These are phyloP conservation scores for Spergularia bocconei DNA, from an alignment of 148 eudicot species.

Conservation along the genomic window DNA sequence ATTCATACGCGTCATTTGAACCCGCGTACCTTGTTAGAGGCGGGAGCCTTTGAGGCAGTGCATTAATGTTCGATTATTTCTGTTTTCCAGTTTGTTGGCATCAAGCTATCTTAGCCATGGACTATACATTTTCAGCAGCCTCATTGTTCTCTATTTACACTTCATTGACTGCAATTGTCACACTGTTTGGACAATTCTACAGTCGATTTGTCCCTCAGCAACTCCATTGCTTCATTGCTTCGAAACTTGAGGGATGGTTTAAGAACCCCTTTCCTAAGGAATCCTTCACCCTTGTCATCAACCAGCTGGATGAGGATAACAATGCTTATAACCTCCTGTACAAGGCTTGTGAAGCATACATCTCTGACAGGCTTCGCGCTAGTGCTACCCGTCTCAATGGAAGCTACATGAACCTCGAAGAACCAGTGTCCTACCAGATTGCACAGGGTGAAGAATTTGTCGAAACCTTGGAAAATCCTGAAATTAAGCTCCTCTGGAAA, in stretches of 20 bases:
- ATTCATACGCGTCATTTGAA: too few relatives aligned
- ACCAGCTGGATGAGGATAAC: neutral
- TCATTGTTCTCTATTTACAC: neutral
- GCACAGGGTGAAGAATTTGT: constrained; percentile 11
- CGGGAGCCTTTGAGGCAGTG: too few relatives aligned
- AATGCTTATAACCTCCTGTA: neutral
- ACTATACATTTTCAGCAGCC: neutral
- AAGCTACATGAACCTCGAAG: neutral
- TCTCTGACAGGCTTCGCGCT: neutral
- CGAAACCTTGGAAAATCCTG: neutral
- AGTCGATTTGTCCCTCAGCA: neutral
- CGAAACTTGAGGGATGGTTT: neutral
- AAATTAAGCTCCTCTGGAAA: neutral
- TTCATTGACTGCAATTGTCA: neutral
- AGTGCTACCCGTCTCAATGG: neutral
- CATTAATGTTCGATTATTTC: too few relatives aligned
- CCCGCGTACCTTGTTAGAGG: too few relatives aligned
- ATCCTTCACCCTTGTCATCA: neutral
- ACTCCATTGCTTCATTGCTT: neutral
- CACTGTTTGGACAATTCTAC: constrained; percentile 1
- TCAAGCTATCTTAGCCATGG: neutral
- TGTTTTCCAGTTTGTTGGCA: too few relatives aligned
- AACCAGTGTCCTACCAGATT: neutral
- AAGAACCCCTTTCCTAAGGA: neutral
- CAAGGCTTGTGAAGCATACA: neutral